Evolutionary conservation across 108 stramenopile genomes (phyloP).

Genomic region (Poteriospumella lacustris): DNA sequence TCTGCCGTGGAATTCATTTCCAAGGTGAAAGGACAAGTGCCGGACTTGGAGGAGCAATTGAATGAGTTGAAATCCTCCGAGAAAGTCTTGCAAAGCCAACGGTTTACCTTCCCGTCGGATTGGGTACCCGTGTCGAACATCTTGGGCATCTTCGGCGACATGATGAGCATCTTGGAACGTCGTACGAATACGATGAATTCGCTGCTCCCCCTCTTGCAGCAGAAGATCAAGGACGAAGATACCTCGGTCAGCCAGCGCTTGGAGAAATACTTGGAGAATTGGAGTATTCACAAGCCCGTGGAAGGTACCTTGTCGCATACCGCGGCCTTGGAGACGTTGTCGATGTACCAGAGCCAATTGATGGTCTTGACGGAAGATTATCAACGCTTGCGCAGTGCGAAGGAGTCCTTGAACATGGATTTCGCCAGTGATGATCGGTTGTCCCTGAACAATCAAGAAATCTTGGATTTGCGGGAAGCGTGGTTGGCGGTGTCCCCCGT

Average conservation of each 20-base stretch:
- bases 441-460: constrained; percentile 62
- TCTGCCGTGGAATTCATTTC: constrained; percentile 81
- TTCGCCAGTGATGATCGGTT: constrained; percentile 52
- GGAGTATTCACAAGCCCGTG: constrained; percentile 78
- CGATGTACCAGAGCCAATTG: constrained; percentile 69
- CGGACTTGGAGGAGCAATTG: constrained; percentile 60
- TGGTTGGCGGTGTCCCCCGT: constrained; percentile 73
- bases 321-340: constrained; percentile 72
- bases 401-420: constrained; percentile 76
- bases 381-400: constrained; percentile 69
- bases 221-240: constrained; percentile 80
- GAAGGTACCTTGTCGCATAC: constrained; percentile 68
- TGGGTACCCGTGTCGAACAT: constrained; percentile 81
- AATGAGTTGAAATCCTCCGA: constrained; percentile 69
- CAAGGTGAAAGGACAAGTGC: constrained; percentile 65
- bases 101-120: constrained; percentile 71
- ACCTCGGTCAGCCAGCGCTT: constrained; percentile 68
- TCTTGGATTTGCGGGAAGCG: constrained; percentile 78
- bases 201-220: constrained; percentile 79
- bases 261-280: constrained; percentile 63
- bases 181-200: constrained; percentile 71
- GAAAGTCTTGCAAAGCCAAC: constrained; percentile 73
- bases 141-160: constrained; percentile 70
- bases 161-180: constrained; percentile 75
- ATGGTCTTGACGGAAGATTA: constrained; percentile 69